Conservation (phyloP, 2,329 filamentous ascomycete genomes). For the Didymella sp. region DNA sequence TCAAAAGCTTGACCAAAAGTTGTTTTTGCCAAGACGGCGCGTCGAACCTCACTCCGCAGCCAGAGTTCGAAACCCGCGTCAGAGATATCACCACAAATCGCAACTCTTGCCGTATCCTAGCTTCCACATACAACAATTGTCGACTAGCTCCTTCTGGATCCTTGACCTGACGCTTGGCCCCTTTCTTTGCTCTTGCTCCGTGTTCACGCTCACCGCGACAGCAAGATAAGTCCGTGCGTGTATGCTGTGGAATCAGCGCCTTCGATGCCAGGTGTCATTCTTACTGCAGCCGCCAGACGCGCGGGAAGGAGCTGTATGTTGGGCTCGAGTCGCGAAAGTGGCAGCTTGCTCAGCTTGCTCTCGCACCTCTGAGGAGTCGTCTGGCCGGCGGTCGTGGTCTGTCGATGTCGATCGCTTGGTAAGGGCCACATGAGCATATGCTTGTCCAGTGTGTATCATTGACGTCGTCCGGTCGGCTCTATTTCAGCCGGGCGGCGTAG, state of each 20-base stretch:
- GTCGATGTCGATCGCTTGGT: slow-evolving; percentile 5
- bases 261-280: slow-evolving; percentile 11
- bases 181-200: slow-evolving; percentile 1
- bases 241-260: slow-evolving; percentile 1
- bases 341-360: slow-evolving; percentile 1
- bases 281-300: slow-evolving; percentile 1
- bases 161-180: slow-evolving; percentile 1
- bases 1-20: slow-evolving; percentile 5
- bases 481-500: slow-evolving; percentile 7
- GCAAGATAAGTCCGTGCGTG: slow-evolving; percentile 18
- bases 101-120: slow-evolving; percentile 17
- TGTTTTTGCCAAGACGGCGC: slow-evolving; percentile 15
- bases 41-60: slow-evolving; percentile 21
- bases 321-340: not conserved
- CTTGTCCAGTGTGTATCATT: slow-evolving; percentile 2
- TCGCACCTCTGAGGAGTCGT: not conserved
- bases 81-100: slow-evolving; percentile 17
- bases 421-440: not conserved
- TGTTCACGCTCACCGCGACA: slow-evolving; percentile 1
- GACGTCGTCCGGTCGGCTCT: slow-evolving; percentile 8
- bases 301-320: not conserved
- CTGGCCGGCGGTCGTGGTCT: not conserved
- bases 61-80: slow-evolving; percentile 17
- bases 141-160: slow-evolving; percentile 18
- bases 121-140: slow-evolving; percentile 1